phyloP scores from a whole-genome alignment of 192 early-diverging fungal genomes.

The Gigaspora rosea region DNA sequence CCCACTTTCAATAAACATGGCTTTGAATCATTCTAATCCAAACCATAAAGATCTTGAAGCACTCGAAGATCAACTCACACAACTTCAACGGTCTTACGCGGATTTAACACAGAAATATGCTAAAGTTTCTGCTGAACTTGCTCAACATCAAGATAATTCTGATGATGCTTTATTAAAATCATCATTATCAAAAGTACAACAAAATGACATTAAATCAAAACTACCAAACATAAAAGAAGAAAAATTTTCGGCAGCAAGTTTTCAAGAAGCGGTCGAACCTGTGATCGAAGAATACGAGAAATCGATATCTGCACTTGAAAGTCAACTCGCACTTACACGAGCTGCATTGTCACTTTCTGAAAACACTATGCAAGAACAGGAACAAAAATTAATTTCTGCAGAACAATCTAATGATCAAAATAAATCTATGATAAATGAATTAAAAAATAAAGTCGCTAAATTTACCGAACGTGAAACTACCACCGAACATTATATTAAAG shows the following conservation, averaged over 20 bases:
- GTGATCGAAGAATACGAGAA: conserved; percentile 63
- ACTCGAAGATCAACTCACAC: conserved; percentile 51
- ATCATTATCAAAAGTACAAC: neutral
- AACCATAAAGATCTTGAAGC: conserved; percentile 32
- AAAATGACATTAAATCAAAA: neutral
- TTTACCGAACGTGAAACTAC: conserved; percentile 3
- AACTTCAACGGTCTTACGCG: conserved; percentile 31
- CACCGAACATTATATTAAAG: conserved; percentile 24
- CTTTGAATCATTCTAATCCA: conserved; percentile 34
- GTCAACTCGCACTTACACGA: conserved; percentile 55
- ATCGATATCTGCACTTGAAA: conserved; percentile 61
- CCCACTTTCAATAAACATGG: neutral
- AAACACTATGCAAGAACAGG: conserved; percentile 57
- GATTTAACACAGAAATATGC: conserved; percentile 25
- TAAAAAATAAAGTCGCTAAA: neutral
- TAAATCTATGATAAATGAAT: conserved; percentile 4
- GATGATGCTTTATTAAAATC: no score
- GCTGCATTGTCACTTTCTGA: conserved; percentile 62
- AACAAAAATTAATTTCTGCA: conserved; percentile 43
- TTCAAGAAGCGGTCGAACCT: conserved; percentile 59
- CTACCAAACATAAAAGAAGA: conserved; percentile 37
- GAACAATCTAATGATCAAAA: conserved; percentile 12
- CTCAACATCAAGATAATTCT: conserved; percentile 1
- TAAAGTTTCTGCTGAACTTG: conserved; percentile 3
- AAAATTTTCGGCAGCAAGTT: conserved; percentile 6